Conservation (phyloP, 1,139 yeast species). For the Candida pseudocylindracea region DNA sequence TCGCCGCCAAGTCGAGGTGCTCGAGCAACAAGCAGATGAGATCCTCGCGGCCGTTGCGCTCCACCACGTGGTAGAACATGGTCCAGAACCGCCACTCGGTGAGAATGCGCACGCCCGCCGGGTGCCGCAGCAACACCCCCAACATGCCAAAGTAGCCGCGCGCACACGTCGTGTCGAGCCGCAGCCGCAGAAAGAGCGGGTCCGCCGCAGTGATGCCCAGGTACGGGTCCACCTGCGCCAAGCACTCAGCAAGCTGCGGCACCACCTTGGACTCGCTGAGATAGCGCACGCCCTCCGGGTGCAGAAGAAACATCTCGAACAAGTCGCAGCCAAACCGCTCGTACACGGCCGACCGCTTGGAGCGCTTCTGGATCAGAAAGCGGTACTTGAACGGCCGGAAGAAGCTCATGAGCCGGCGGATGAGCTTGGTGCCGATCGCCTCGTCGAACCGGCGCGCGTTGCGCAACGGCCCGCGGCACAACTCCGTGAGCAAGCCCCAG, state of each 20-base stretch:
- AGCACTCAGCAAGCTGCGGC: constrained; percentile 71
- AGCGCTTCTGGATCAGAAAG: constrained; percentile 36
- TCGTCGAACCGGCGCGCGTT: constrained; percentile 63
- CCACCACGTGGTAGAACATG: not conserved
- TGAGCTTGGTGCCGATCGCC: constrained; percentile 51
- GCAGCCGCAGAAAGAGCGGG: constrained; percentile 41
- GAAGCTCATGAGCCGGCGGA: constrained; percentile 68
- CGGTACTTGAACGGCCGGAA: constrained; percentile 81
- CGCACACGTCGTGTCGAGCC: constrained; percentile 44
- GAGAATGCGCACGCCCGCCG: constrained; percentile 42
- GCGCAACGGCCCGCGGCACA: constrained; percentile 62
- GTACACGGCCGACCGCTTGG: constrained; percentile 27
- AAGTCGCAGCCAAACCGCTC: constrained; percentile 42
- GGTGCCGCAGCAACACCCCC: constrained; percentile 42
- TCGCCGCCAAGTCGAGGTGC: not conserved
- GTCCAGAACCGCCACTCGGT: constrained; percentile 56
- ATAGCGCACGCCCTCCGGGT: constrained; percentile 45
- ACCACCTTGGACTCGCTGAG: constrained; percentile 54
- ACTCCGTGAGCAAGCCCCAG: constrained; percentile 47
- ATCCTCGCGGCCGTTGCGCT: not conserved
- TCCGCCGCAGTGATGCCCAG: constrained; percentile 56
- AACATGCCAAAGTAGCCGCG: constrained; percentile 60
- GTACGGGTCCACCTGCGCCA: constrained; percentile 69
- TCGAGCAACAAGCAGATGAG: not conserved
- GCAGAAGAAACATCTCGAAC: constrained; percentile 36